Percentiles rank a stretch among this genome's conserved stretches.
Evolutionary conservation across 768 basidiomycete genomes (phyloP).

Genomic region (Cyclocybe cylindracea): DNA sequence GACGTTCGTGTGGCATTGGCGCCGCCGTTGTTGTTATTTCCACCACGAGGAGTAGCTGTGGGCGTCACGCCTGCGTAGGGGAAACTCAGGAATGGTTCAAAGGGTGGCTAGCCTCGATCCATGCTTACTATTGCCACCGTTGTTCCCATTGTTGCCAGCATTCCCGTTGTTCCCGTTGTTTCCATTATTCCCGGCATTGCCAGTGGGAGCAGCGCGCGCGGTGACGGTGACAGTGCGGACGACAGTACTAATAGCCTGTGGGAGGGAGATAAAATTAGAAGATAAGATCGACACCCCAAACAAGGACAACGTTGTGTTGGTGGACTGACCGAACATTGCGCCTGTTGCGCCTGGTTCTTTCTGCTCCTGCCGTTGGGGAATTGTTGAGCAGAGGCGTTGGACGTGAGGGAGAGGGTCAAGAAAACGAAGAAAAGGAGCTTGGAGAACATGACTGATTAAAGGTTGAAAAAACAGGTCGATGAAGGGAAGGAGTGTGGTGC

Average conservation of each 20-base stretch:
- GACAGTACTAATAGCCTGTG: conserved; percentile 24
- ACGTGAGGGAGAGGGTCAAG: conserved; percentile 37
- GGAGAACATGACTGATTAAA: conserved; percentile 38
- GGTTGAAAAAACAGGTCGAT: conserved; percentile 8
- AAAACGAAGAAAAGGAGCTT: conserved; percentile 40
- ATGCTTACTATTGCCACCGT: too few species aligned
- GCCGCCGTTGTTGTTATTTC: background rate
- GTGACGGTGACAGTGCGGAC: conserved; percentile 37
- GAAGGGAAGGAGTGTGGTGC: conserved; percentile 18
- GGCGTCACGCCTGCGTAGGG: background rate
- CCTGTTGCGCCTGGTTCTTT: conserved; percentile 15
- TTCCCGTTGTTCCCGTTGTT: background rate
- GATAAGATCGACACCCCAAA: background rate
- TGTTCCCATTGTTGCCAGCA: background rate
- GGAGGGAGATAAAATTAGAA: conserved; percentile 14
- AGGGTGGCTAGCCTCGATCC: too few species aligned
- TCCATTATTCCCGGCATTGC: conserved; percentile 1
- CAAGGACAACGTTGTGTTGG: background rate
- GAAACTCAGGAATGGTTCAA: background rate
- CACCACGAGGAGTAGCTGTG: background rate
- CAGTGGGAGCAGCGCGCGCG: conserved; percentile 19
- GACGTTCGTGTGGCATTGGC: background rate
- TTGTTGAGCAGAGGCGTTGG: conserved; percentile 31
- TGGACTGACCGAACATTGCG: conserved; percentile 14
- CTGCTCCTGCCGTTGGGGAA: conserved; percentile 3